Evolutionary conservation across 768 basidiomycete species (phyloP).

Genomic region (Suillus luteus): DNA sequence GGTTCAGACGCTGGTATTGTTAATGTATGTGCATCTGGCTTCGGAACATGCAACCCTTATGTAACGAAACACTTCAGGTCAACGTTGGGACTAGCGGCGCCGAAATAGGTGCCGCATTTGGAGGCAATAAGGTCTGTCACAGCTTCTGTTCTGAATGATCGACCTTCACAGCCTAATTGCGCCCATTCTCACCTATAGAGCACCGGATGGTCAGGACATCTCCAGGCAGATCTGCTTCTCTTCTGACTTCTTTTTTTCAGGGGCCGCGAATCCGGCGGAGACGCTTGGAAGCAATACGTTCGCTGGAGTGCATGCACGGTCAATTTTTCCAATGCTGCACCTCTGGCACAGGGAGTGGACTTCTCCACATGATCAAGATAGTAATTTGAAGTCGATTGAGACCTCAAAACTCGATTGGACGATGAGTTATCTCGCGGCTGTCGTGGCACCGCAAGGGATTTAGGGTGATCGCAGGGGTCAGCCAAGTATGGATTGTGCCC

Average conservation of each 20-base stretch:
- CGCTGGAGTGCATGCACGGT: constrained; percentile 92
- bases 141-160: constrained; percentile 14
- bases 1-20: constrained; percentile 93
- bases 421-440: constrained; percentile 6
- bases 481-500: constrained; percentile 18
- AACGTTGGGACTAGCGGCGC: constrained; percentile 72
- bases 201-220: constrained; percentile 66
- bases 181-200: constrained; percentile 47
- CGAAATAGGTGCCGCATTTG: constrained; percentile 86
- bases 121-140: constrained; percentile 80
- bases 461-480: constrained; percentile 14
- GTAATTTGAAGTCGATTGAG: constrained; percentile 8
- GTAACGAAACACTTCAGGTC: constrained; percentile 39
- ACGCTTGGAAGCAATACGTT: constrained; percentile 98
- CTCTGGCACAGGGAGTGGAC: constrained; percentile 90
- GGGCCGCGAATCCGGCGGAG: constrained; percentile 96
- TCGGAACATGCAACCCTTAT: constrained; percentile 6
- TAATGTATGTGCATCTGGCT: constrained; percentile 56
- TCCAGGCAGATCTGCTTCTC: constrained; percentile 27
- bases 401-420: constrained; percentile 6
- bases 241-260: constrained; percentile 40
- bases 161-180: constrained; percentile 19
- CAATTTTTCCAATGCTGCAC: constrained; percentile 89
- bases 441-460: constrained; percentile 13
- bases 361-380: constrained; percentile 52